Percentiles rank a stretch among this genome's conserved stretches.
Conservation (phyloP, 106 monocot genomes). For the Narthecium ossifragum region DNA sequence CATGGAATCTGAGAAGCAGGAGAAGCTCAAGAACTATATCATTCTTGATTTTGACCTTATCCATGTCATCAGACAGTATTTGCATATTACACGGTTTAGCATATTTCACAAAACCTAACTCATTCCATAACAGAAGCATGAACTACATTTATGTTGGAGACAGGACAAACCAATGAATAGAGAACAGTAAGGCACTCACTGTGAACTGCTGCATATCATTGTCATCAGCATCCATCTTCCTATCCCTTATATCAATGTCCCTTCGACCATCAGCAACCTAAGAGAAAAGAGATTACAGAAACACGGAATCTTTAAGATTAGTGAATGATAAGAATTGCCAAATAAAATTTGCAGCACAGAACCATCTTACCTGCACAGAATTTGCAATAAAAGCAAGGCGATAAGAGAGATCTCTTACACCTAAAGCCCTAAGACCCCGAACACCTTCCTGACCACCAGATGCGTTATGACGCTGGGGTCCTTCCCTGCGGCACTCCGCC, state of each 20-base stretch:
- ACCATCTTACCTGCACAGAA: slow-evolving; percentile 93
- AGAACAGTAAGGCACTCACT: slow-evolving; percentile 49
- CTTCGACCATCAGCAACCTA: slow-evolving; percentile 76
- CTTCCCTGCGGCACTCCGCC: slow-evolving; percentile 79
- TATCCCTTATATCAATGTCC: slow-evolving; percentile 56
- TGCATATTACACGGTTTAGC: no score
- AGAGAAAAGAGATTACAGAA: slow-evolving; percentile 8
- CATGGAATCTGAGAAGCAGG: no score
- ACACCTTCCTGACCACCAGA: slow-evolving; percentile 77
- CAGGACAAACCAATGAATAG: no score
- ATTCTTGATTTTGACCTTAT: no score
- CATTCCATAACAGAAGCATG: no score
- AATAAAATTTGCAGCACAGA: no score
- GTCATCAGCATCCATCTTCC: slow-evolving; percentile 77
- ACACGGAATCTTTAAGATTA: no score
- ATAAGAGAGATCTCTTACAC: slow-evolving; percentile 91
- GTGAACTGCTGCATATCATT: slow-evolving; percentile 73
- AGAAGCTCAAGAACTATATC: no score
- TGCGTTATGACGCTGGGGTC: slow-evolving; percentile 62
- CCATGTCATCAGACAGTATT: no score
- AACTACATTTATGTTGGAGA: no score
- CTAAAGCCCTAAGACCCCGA: slow-evolving; percentile 69
- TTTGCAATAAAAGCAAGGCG: slow-evolving; percentile 95
- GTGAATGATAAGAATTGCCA: no score
- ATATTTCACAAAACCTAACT: no score